These are phyloP conservation scores for Pythium plurisporium DNA, from an alignment of 352 stramenopile genomes.

Conservation along the genomic window DNA sequence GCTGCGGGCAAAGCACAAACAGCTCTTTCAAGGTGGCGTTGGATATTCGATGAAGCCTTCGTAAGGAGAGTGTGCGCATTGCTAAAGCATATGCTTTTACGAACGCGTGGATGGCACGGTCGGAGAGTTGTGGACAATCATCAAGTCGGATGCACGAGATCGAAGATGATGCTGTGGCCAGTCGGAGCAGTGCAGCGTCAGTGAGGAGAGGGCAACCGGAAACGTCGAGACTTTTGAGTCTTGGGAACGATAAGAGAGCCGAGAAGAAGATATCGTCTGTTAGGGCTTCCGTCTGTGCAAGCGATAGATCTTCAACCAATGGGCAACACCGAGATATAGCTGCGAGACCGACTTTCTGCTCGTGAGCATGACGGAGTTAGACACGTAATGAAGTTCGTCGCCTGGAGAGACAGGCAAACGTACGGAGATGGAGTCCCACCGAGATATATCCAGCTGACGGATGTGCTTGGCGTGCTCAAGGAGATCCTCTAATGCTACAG, in stretches of 20 bases:
- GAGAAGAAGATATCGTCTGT: constrained; percentile 49
- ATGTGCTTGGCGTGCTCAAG: constrained; percentile 37
- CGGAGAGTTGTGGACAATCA: constrained; percentile 35
- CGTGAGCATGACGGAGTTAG: too few species aligned
- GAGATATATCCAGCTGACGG: constrained; percentile 32
- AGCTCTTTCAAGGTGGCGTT: constrained; percentile 43
- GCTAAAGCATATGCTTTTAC: constrained; percentile 28
- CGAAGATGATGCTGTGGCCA: constrained; percentile 34
- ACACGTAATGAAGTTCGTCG: too few species aligned
- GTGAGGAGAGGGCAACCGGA: constrained; percentile 51
- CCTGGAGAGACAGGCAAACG: too few species aligned
- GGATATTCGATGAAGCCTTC: constrained; percentile 31
- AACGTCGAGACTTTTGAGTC: constrained; percentile 41
- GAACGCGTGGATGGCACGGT: constrained; percentile 34
- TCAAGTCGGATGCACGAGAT: constrained; percentile 47
- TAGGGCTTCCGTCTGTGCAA: constrained; percentile 42
- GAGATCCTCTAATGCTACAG: constrained; percentile 31
- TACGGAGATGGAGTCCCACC: constrained; percentile 17
- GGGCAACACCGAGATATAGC: constrained; percentile 12
- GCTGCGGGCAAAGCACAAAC: constrained; percentile 36
- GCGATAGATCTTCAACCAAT: constrained; percentile 27
- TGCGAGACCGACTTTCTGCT: constrained; percentile 46
- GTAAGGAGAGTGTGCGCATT: constrained; percentile 43
- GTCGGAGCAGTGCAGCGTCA: constrained; percentile 33
- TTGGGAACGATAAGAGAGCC: constrained; percentile 31